Percentiles rank a stretch among this genome's conserved stretches.
phyloP scores from a whole-genome alignment of 2,329 filamentous ascomycete genomes.

The Ophiostoma quercus region DNA sequence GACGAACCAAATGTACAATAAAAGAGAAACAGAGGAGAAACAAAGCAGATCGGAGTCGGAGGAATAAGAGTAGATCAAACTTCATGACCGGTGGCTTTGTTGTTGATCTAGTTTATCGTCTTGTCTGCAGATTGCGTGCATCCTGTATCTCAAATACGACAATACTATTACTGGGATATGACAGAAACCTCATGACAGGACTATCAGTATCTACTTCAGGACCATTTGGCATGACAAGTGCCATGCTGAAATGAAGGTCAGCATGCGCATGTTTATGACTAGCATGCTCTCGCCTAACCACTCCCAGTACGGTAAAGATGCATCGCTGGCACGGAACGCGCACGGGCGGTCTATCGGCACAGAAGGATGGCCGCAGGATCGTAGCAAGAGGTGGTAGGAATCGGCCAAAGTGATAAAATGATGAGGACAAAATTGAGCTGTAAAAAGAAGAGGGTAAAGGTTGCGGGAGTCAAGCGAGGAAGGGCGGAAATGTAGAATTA shows the following conservation, averaged over 20 bases:
- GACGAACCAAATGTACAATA: neutral
- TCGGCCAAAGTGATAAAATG: neutral
- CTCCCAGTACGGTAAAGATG: neutral
- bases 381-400: neutral
- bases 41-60: neutral
- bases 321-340: neutral
- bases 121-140: neutral
- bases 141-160: neutral
- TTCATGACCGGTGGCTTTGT: neutral
- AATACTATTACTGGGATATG: neutral
- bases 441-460: neutral
- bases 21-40: neutral
- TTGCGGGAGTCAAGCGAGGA: constrained; percentile 3
- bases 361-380: neutral
- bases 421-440: neutral
- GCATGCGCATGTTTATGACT: neutral
- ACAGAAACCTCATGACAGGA: constrained; percentile 2
- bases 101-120: neutral
- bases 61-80: neutral
- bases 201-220: neutral
- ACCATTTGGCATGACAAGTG: neutral
- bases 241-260: neutral
- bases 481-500: neutral
- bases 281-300: neutral
- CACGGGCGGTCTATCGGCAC: neutral